Evolutionary conservation across 2,329 filamentous ascomycete species (phyloP), one percentile per base, ranked within the genome.

Genomic region (Fonsecaea monophora): DNA sequence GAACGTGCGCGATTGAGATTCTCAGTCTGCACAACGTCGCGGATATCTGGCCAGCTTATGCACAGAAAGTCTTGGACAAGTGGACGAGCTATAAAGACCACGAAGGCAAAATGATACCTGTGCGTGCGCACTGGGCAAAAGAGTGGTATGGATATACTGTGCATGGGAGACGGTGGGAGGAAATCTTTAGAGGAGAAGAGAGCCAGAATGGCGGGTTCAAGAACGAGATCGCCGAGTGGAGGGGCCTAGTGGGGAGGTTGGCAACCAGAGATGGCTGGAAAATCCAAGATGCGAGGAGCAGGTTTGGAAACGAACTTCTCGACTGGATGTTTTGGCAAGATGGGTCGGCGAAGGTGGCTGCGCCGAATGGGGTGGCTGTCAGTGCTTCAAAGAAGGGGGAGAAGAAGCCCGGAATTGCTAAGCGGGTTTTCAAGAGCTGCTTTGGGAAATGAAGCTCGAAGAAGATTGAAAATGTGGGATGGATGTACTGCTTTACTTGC

Each of bases 321-420:
- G 70, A 42, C 58, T 30, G 18, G 45, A n/a, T 70, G 56, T 74
- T 73, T 53, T 80, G 76, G 56, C 34, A 73, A 12, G 53, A 63
- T 9, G 63, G 54, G 68, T 74, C 2, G 78, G 80, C 1, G 77
- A 76, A 2, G 25, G 8, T 48, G 30, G 64, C 34, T 9, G 15
- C 55, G 9, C 48, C 82, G 74, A 53, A 38, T 12, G 38, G 38
- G 15, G 25, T 55, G 9, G 58, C 15, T 18, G 40, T 35, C n/a
- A 12, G 53, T 5, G 42, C 53, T 5, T 34, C 32, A 12, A 42
- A 25, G 54, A 45, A 42, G 66, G 54, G 40, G 4, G 21, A 62
- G 53, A 65, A 65, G 54, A 62, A 60, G 57, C 32, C 25, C 1
- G 45, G 56, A 25, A 25, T 21, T 21, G 56, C 10, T 10, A 34